phyloP scores from a whole-genome alignment of 306 rosid species.

The peach (Prunus persica) region Prunus_persica_NCBIv2 NC_034014.1:3060001-3060500 shows the following conservation, averaged over 20 bases:
- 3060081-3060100: no score
- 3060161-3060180: no score
- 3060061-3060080: no score
- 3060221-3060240: no score
- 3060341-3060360: slow-evolving; percentile 29
- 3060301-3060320: not conserved
- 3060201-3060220: no score
- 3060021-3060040: no score
- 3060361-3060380: not conserved
- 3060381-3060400: slow-evolving; percentile 16
- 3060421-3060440: slow-evolving; percentile 17
- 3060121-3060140: no score
- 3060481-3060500: slow-evolving; percentile 18
- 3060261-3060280: not conserved
- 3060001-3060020: no score
- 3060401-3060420: slow-evolving; percentile 56
- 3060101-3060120: no score
- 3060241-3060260: not conserved
- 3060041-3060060: no score
- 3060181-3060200: no score
- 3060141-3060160: no score
- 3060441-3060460: not conserved
- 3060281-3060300: not conserved
- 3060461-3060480: slow-evolving; percentile 2
- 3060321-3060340: slow-evolving; percentile 18